These are phyloP conservation scores for Magnolia sinica DNA, from an alignment of 164 flowering plant genomes.

Conservation along the genomic window DNA sequence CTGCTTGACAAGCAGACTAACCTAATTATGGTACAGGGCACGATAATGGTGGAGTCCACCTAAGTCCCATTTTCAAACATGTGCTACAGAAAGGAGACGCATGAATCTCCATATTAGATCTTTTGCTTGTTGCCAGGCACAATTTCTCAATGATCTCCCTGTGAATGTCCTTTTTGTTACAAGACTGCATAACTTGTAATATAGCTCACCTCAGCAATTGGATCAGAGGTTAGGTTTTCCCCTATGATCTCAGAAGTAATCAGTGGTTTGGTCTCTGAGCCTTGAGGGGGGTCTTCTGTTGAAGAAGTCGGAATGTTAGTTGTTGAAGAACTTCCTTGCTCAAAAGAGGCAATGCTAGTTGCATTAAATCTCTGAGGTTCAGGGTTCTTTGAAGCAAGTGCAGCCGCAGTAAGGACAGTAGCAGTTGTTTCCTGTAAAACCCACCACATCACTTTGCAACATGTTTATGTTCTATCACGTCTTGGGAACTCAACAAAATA, in stretches of 20 bases:
- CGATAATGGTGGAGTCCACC: neutral
- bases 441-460: neutral
- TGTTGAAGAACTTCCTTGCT: slow-evolving; percentile 38
- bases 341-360: slow-evolving; percentile 20
- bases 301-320: slow-evolving; percentile 23
- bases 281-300: slow-evolving; percentile 16
- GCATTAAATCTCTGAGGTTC: slow-evolving; percentile 32
- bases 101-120: neutral
- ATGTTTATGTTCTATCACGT: neutral
- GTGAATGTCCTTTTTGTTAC: neutral
- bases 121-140: neutral
- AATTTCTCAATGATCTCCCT: neutral
- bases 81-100: neutral
- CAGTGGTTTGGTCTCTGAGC: slow-evolving; percentile 16
- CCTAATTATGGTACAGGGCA: neutral
- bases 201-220: slow-evolving; percentile 22
- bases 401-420: slow-evolving; percentile 50
- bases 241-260: slow-evolving; percentile 20
- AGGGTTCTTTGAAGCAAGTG: slow-evolving; percentile 55
- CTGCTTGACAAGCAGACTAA: neutral
- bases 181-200: neutral
- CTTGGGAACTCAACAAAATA: neutral
- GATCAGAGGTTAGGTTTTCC: slow-evolving; percentile 18
- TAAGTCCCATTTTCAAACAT: neutral
- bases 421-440: slow-evolving; percentile 71